phyloP scores from a whole-genome alignment of 352 stramenopile genomes.

The Globisporangium canariense region DNA sequence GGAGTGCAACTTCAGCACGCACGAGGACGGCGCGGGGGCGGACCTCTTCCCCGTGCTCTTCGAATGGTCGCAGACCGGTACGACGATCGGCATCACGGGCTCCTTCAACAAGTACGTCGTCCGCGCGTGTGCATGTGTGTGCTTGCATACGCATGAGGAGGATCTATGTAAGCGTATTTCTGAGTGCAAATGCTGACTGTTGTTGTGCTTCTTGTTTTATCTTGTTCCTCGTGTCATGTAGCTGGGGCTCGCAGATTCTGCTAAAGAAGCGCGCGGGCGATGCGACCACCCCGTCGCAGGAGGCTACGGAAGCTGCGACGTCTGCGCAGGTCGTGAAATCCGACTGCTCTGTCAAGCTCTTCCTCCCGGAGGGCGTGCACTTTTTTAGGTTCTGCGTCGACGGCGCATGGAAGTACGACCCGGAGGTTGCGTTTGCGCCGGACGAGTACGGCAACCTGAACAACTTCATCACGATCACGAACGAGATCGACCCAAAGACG shows the following conservation, averaged over 20 bases:
- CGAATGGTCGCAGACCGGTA: constrained; percentile 52
- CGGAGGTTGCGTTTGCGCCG: constrained; percentile 72
- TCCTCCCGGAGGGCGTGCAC: constrained; percentile 61
- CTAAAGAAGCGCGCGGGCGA: constrained; percentile 35
- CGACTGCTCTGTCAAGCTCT: constrained; percentile 44
- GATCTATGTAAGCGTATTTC: no score
- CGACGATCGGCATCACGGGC: constrained; percentile 64
- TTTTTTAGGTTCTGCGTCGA: constrained; percentile 83
- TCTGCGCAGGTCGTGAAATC: not conserved
- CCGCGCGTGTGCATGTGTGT: not conserved
- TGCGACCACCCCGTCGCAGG: not conserved
- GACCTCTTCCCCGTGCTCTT: constrained; percentile 56
- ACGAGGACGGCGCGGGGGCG: constrained; percentile 25
- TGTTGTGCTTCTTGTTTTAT: not conserved
- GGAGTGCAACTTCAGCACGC: constrained; percentile 2
- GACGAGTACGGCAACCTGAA: constrained; percentile 88
- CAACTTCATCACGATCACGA: constrained; percentile 74
- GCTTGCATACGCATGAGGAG: no score
- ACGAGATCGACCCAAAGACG: constrained; percentile 25
- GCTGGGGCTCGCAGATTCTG: constrained; percentile 76
- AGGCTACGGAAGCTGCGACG: not conserved
- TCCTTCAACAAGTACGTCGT: constrained; percentile 76
- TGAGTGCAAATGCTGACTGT: not conserved
- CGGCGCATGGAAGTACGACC: constrained; percentile 81
- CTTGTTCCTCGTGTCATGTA: constrained; percentile 12